Conservation (phyloP, 768 basidiomycete species). For the Rhodotorula paludigena region DNA sequence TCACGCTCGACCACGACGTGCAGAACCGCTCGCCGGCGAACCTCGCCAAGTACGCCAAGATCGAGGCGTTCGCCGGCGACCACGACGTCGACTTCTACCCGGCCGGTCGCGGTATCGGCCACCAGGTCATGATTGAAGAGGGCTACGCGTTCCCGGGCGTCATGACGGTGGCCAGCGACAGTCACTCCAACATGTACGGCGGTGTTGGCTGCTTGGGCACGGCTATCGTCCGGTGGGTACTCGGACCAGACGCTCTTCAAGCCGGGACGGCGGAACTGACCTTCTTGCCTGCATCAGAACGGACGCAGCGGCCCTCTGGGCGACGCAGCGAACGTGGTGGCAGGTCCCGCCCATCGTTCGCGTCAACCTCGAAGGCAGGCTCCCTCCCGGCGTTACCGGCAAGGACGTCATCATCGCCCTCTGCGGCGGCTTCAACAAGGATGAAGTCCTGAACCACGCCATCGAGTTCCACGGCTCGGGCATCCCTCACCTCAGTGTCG, state of each 20-base stretch:
- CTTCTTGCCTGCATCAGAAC: conserved; percentile 45
- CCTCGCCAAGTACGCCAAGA: conserved; percentile 81
- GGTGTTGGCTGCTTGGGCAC: conserved; percentile 96
- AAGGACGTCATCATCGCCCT: conserved; percentile 98
- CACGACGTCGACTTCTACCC: conserved; percentile 92
- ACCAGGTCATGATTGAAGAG: conserved; percentile 95
- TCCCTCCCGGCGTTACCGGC: conserved; percentile 85
- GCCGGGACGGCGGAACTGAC: not conserved
- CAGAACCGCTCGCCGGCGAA: conserved; percentile 89
- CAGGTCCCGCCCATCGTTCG: conserved; percentile 95
- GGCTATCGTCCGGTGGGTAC: conserved; percentile 76
- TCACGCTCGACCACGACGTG: conserved; percentile 96
- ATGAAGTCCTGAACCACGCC: conserved; percentile 93
- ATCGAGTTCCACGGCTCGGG: conserved; percentile 95
- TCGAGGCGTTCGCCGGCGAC: conserved; percentile 79
- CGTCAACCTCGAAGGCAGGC: conserved; percentile 76
- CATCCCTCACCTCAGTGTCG: conserved; percentile 67
- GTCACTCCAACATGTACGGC: conserved; percentile 81
- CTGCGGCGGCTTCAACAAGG: conserved; percentile 89
- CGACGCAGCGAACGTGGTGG: conserved; percentile 99
- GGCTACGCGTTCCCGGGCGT: conserved; percentile 96
- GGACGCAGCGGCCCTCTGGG: conserved; percentile 92
- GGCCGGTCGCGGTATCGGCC: conserved; percentile 94
- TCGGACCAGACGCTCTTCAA: too few relatives aligned
- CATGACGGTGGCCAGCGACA: conserved; percentile 63